Percentiles rank a stretch among this genome's conserved stretches.
Conservation (phyloP, 2,329 filamentous ascomycete species). For the Daldinia eschscholtzii region DNA sequence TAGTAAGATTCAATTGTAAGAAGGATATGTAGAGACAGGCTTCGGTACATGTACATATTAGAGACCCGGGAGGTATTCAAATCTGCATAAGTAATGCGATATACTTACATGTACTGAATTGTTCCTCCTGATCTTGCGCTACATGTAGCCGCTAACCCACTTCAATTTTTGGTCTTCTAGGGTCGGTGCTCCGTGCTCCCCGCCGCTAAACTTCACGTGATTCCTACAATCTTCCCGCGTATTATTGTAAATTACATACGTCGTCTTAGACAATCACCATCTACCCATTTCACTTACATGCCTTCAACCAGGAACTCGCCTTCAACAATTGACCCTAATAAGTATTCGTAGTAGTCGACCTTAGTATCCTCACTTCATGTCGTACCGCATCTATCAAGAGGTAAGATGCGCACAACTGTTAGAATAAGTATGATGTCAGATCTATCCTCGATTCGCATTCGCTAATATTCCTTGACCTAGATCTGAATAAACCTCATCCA, state of each 20-base stretch:
- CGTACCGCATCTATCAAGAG: not conserved
- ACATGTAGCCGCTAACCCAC: slow-evolving; percentile 25
- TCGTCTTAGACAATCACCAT: not conserved
- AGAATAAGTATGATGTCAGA: slow-evolving; percentile 9
- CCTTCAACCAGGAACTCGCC: not conserved
- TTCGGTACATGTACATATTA: slow-evolving; percentile 1
- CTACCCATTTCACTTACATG: not conserved
- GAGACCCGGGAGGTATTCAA: slow-evolving; percentile 14
- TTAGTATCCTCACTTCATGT: not conserved
- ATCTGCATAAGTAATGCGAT: slow-evolving; percentile 24
- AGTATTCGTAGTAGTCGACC: not conserved
- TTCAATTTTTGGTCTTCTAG: slow-evolving; percentile 30
- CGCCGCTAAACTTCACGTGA: slow-evolving; percentile 36
- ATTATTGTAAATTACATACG: slow-evolving; percentile 5
- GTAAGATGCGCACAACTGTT: not conserved
- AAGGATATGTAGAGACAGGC: slow-evolving; percentile 28
- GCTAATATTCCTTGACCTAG: slow-evolving; percentile 29
- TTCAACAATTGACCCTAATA: not conserved
- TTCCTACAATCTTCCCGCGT: slow-evolving; percentile 18
- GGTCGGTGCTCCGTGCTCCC: slow-evolving; percentile 26
- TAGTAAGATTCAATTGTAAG: slow-evolving; percentile 36
- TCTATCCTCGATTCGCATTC: slow-evolving; percentile 23
- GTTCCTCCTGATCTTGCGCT: slow-evolving; percentile 27
- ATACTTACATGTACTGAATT: slow-evolving; percentile 14
- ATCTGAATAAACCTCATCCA: slow-evolving; percentile 15